phyloP scores from a whole-genome alignment of 345 rosid genomes.

The Syzygium aromaticum region DNA sequence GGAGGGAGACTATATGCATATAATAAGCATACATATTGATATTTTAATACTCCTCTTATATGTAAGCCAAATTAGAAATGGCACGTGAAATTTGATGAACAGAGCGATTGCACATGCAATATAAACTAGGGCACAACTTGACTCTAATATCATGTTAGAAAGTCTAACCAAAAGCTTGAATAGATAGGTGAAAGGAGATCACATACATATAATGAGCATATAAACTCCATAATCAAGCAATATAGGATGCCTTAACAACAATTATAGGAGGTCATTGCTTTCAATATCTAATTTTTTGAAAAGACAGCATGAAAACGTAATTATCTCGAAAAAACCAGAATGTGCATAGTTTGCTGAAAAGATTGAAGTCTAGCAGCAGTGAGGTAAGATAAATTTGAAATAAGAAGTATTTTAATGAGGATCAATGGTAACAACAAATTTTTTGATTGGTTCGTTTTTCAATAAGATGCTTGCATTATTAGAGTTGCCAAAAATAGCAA shows the following conservation, averaged over 20 bases:
- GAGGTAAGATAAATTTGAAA: neutral
- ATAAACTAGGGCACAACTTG: neutral
- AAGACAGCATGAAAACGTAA: neutral
- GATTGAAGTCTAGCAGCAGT: neutral
- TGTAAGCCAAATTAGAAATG: neutral
- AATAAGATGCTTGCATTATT: neutral
- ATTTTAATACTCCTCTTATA: neutral
- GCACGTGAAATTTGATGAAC: no score
- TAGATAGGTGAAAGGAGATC: neutral
- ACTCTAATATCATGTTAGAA: neutral
- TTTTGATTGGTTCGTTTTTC: neutral
- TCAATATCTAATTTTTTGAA: neutral
- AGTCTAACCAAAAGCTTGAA: neutral
- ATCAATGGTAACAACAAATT: neutral
- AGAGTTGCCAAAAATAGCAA: neutral
- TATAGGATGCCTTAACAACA: neutral
- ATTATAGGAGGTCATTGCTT: neutral
- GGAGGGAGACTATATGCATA: neutral
- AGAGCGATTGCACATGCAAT: no score
- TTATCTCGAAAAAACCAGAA: neutral
- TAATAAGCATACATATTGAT: neutral
- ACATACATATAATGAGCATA: neutral
- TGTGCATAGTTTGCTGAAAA: neutral
- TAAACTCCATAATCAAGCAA: neutral
- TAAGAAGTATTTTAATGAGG: neutral